These are phyloP conservation scores for Termitomyces sp. DNA, from an alignment of 768 basidiomycete species.

Conservation along the genomic window DNA sequence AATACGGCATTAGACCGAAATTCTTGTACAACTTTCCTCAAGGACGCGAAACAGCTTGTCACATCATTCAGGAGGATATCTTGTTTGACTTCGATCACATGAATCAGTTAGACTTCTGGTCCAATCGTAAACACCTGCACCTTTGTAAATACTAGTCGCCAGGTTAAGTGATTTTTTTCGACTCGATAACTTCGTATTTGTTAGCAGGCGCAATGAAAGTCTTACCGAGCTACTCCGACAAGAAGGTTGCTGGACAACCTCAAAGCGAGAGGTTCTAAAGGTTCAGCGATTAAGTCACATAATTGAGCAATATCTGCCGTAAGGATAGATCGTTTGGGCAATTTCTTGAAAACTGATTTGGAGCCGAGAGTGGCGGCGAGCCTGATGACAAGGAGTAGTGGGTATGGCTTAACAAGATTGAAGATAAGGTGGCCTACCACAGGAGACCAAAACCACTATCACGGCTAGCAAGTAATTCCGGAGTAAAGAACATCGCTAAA, in stretches of 20 bases:
- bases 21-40: conserved; percentile 80
- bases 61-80: conserved; percentile 83
- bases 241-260: conserved; percentile 86
- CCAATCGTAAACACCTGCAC: conserved; percentile 34
- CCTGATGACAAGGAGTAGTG: conserved; percentile 42
- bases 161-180: background rate
- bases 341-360: conserved; percentile 80
- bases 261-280: conserved; percentile 83
- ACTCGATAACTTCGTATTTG: background rate
- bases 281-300: conserved; percentile 78
- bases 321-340: conserved; percentile 81
- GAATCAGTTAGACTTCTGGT: background rate
- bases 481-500: conserved; percentile 79
- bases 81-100: conserved; percentile 62
- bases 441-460: conserved; percentile 90
- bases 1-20: conserved; percentile 43
- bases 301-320: conserved; percentile 80
- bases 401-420: background rate
- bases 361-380: conserved; percentile 89
- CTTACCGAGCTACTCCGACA: conserved; percentile 86
- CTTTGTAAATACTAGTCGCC: conserved; percentile 41
- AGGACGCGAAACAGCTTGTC: conserved; percentile 67
- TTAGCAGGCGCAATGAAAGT: background rate
- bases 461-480: conserved; percentile 74
- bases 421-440: conserved; percentile 46